A percentile compares a stretch with the other conserved stretches of the same genome.
Conservation (phyloP, 371 early-diverging fungal species). For the Actinomucor elegans region DNA sequence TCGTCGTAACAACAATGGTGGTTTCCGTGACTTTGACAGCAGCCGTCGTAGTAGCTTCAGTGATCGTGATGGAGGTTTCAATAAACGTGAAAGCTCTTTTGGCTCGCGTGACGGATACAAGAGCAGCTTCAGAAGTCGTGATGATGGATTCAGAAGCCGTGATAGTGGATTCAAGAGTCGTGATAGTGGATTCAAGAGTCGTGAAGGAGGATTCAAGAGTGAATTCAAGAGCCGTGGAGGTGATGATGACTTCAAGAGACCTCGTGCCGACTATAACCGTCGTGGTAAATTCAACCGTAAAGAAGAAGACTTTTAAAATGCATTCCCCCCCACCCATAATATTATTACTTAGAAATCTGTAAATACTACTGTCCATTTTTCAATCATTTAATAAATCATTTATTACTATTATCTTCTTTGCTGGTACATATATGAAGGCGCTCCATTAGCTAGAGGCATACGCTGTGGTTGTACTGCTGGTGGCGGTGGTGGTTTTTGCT, state of each 20-base stretch:
- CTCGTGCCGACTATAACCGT: not conserved
- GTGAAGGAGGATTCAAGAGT: not conserved
- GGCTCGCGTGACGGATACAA: not conserved
- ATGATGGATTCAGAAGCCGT: slow-evolving; percentile 2
- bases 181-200: slow-evolving; percentile 5
- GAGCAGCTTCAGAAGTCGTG: slow-evolving; percentile 4
- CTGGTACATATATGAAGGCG: no score
- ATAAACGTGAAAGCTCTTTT: slow-evolving; percentile 1
- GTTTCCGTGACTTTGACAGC: not conserved
- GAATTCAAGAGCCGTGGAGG: not conserved
- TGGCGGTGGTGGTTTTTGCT: slow-evolving; percentile 10
- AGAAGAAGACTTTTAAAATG: not conserved
- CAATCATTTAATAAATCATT: no score
- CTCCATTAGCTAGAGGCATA: not conserved
- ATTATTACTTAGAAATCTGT: not conserved
- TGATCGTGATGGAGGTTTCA: slow-evolving; percentile 4
- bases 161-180: not conserved
- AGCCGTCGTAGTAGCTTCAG: not conserved
- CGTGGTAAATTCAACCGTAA: not conserved
- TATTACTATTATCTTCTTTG: no score
- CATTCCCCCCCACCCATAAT: not conserved
- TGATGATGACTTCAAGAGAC: not conserved
- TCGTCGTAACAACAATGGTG: slow-evolving; percentile 5
- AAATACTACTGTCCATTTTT: no score
- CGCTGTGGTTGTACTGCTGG: slow-evolving; percentile 7